Conservation (phyloP, 2,329 filamentous ascomycete genomes). For the Penicillium expansum region DNA sequence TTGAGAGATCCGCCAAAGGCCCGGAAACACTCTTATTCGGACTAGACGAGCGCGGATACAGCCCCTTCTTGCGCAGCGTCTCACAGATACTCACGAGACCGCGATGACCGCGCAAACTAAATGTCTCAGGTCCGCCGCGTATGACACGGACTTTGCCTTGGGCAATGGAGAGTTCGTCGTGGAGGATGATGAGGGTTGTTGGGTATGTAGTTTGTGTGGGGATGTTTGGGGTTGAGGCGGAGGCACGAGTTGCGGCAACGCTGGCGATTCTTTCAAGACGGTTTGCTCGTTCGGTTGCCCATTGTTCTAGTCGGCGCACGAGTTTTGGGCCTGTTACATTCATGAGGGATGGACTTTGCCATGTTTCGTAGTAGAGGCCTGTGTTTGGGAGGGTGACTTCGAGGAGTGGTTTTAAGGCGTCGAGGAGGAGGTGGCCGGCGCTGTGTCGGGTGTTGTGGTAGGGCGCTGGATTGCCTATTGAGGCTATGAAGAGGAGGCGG, state of each 20-base stretch:
- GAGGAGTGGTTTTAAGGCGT: conserved; percentile 55
- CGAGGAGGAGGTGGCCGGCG: conserved; percentile 76
- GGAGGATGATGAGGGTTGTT: conserved; percentile 67
- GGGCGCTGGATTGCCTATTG: conserved; percentile 75
- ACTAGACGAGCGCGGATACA: conserved; percentile 34
- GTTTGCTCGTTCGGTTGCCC: conserved; percentile 20
- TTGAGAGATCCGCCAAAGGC: conserved; percentile 31
- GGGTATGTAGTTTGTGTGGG: neutral
- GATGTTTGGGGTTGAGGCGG: neutral
- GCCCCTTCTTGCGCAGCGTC: conserved; percentile 47
- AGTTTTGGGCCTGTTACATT: conserved; percentile 77
- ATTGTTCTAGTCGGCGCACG: conserved; percentile 59
- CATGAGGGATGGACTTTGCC: conserved; percentile 77
- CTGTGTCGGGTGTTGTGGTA: conserved; percentile 81
- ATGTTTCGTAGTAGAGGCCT: conserved; percentile 44
- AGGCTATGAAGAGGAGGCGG: conserved; percentile 68
- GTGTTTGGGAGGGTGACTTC: conserved; percentile 40
- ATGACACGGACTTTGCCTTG: conserved; percentile 66
- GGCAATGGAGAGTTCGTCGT: conserved; percentile 80
- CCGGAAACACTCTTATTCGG: neutral
- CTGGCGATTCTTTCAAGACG: neutral
- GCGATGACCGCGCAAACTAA: conserved; percentile 69
- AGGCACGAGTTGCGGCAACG: neutral
- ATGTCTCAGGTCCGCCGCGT: conserved; percentile 53
- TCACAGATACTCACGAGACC: conserved; percentile 67